Base-by-base conservation (phyloP, 73 alveolate species). In the Urostyla sp. region DNA sequence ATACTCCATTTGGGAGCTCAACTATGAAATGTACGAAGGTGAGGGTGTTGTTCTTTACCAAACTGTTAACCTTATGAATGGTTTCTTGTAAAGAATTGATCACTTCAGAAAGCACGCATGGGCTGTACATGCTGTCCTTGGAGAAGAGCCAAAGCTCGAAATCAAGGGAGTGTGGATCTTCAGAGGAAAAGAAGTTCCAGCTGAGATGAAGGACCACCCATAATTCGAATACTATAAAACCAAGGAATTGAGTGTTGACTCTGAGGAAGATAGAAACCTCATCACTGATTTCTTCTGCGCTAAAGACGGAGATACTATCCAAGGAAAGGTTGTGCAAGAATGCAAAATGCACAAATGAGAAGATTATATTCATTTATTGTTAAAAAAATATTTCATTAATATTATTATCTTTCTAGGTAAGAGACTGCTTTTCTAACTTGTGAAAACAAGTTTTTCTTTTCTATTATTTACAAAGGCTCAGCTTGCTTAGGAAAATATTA, bases 21-120 rank as follows among this genome's bases (percentile, higher is more conserved):
- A 89, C 78, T 94, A 94, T 83, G 84, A 89, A 0, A 94, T 86
- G 67, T 67, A 88, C 57, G 94, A 90, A 32, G 90, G 83, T 61
- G 98, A 94, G 80, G 94, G 94, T 16, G 75, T 51, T 18, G 63
- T 79, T 21, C 84, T 89, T 34, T 84, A 80, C 79, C 78, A 67
- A 59, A 86, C 96, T 48, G 54, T 57, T 73, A 92, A 91, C 75
- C 80, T 89, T 35, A 86, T 85, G 84, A 85, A 87, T 67, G 96
- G 94, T 35, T 89, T 92, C 87, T 63, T 89, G 46, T 81, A 79
- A 46, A 67, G 95, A 73, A 77, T 85, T 37, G 94, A 90, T 72
- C 60, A 87, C 78, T 90, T 91, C 87, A 94, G 96, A 80, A 92
- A 88, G 83, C 60, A 84, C 63, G 61, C 91, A 76, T 92, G 82